Evolutionary conservation across 148 eudicot species (phyloP).

Genomic region (Bassia scoparia): DNA sequence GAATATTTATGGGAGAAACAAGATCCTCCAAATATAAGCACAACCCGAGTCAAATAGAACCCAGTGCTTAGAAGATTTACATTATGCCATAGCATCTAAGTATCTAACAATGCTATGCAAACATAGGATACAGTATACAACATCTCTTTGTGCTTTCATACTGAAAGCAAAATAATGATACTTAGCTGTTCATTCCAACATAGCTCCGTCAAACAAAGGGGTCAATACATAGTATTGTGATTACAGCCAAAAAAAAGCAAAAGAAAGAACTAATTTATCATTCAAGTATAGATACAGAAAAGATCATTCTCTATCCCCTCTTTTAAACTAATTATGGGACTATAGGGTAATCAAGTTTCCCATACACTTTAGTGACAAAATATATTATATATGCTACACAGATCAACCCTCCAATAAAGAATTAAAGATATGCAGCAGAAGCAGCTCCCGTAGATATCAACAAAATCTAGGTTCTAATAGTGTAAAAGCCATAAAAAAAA

Average conservation of each 20-base stretch:
- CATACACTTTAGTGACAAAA: too few species aligned
- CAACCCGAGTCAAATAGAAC: background rate
- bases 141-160: background rate
- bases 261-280: too few species aligned
- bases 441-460: background rate
- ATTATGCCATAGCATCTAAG: background rate
- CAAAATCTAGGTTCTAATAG: background rate
- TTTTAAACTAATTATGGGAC: too few species aligned
- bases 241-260: background rate
- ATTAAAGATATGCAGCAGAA: background rate
- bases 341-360: too few species aligned
- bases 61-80: background rate
- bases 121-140: background rate
- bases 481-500: background rate
- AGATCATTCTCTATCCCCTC: too few species aligned
- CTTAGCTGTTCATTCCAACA: background rate
- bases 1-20: background rate
- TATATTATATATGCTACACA: background rate
- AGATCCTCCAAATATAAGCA: background rate
- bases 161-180: background rate
- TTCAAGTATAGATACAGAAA: too few species aligned
- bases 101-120: background rate
- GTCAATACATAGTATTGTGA: background rate
- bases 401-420: background rate
- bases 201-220: background rate